Evolutionary conservation across 2,329 filamentous ascomycete genomes (phyloP), one percentile per base, ranked within the genome.

Genomic region (Ascochyta lentis): DNA sequence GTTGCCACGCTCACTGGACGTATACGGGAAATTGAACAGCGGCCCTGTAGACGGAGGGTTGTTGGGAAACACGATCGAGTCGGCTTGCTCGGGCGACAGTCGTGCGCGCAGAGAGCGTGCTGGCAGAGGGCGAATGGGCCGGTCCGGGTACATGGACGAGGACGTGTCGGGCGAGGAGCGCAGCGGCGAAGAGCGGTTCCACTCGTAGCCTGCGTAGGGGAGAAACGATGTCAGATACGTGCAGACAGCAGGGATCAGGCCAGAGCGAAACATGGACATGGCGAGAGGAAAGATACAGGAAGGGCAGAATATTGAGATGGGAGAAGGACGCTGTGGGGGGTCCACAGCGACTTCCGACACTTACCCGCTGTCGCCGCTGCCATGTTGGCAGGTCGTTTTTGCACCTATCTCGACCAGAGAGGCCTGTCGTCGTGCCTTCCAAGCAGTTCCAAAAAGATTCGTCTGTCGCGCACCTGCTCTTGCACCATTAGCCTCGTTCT

Each of bases 41-140:
- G 91, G 89, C 7, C 87, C 84, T 7, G 85, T 84, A 23, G 86
- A 84, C 34, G 88, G 84, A n/a, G 88, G 89, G 13, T 88, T 84
- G 4, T 90, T 87, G 8, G 94, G 93, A 67, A 92, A 96, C 65
- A 88, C 83, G 67, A 97, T 95, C 27, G 89, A 86, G 49, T 89
- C 88, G 53, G 90, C 92, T 67, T 90, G 88, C 74, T 96, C 91
- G 57, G 91, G 89, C 29, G 94, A 93, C 48, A 99, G 82, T 53
- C 91, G 88, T 73, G 95, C 92, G 68, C 93, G 91, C 50, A 99
- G 84, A 62, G 91, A 89, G 69, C 92, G 89, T 78, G 91, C 95
- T 39, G 95, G 95, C 58, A 99, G 81, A 53, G 95, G 95, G 72
- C 92, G 89, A 74, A 99, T 99, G 58, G 94, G 90, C 76, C 95